These are phyloP conservation scores for Odontarrhena argentea DNA, from an alignment of 345 rosid species.

Conservation along the genomic window DNA sequence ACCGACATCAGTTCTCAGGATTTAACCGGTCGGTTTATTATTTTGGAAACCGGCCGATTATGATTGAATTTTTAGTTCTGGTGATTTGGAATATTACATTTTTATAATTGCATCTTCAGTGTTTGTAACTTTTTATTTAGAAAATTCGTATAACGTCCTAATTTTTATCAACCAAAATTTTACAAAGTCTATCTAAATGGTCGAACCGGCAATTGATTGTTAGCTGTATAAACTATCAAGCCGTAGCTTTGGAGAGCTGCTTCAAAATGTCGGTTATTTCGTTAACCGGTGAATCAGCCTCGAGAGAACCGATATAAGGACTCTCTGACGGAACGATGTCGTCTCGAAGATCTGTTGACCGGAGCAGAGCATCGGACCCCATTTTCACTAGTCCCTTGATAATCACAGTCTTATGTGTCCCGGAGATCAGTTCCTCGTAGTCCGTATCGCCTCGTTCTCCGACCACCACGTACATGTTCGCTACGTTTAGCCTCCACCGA, in stretches of 20 bases:
- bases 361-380: slow-evolving; percentile 68
- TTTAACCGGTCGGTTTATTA: slow-evolving; percentile 29
- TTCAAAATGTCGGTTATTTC: slow-evolving; percentile 63
- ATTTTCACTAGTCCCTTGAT: slow-evolving; percentile 57
- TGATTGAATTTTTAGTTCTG: neutral
- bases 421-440: slow-evolving; percentile 79
- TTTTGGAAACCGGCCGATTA: neutral
- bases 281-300: slow-evolving; percentile 47
- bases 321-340: slow-evolving; percentile 75
- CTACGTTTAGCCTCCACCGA: slow-evolving; percentile 88
- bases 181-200: neutral
- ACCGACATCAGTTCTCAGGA: slow-evolving; percentile 8
- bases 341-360: slow-evolving; percentile 60
- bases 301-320: slow-evolving; percentile 54
- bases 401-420: slow-evolving; percentile 77
- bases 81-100: neutral
- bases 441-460: slow-evolving; percentile 93
- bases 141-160: slow-evolving; percentile 1
- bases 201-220: neutral
- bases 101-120: neutral
- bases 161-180: neutral
- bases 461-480: slow-evolving; percentile 78
- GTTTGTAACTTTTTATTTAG: slow-evolving; percentile 17
- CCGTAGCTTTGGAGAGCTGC: slow-evolving; percentile 53
- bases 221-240: slow-evolving; percentile 24